Evolutionary conservation across 2,329 filamentous ascomycete species (phyloP).

Genomic region (Plectosphaerella cucumerina): DNA sequence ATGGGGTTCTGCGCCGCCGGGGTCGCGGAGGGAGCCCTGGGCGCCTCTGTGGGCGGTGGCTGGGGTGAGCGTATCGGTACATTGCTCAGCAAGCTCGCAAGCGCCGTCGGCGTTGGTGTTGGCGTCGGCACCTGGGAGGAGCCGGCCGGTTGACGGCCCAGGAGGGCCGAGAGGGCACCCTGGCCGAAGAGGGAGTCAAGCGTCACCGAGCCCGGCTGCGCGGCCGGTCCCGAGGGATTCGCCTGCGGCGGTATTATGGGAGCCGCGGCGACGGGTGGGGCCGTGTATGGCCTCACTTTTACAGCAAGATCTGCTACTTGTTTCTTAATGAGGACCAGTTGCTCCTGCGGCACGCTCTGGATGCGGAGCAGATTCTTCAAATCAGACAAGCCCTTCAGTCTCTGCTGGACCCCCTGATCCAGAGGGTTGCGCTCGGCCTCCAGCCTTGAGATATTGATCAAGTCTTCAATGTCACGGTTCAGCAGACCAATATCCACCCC

Average conservation of each 20-base stretch:
- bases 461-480: slow-evolving; percentile 75
- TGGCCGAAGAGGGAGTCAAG: slow-evolving; percentile 57
- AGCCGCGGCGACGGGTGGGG: slow-evolving; percentile 30
- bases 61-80: slow-evolving; percentile 47
- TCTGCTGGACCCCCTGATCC: slow-evolving; percentile 71
- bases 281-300: slow-evolving; percentile 50
- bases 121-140: slow-evolving; percentile 45
- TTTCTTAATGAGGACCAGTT: slow-evolving; percentile 78
- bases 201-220: slow-evolving; percentile 30
- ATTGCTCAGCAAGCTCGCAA: background rate
- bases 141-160: slow-evolving; percentile 46
- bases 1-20: slow-evolving; percentile 40
- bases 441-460: slow-evolving; percentile 68
- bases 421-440: slow-evolving; percentile 73
- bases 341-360: slow-evolving; percentile 73
- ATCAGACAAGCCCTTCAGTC: slow-evolving; percentile 79
- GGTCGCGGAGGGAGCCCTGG: slow-evolving; percentile 28
- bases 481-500: slow-evolving; percentile 50
- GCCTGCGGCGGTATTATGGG: slow-evolving; percentile 20
- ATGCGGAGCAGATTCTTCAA: slow-evolving; percentile 76
- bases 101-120: slow-evolving; percentile 30
- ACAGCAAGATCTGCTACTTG: slow-evolving; percentile 76
- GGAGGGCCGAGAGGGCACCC: slow-evolving; percentile 54
- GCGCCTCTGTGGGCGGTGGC: slow-evolving; percentile 34
- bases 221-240: slow-evolving; percentile 16